Percentiles rank a stretch among this genome's conserved stretches.
Conservation (phyloP, 352 stramenopile genomes). For the Globisporangium nagaii region DNA sequence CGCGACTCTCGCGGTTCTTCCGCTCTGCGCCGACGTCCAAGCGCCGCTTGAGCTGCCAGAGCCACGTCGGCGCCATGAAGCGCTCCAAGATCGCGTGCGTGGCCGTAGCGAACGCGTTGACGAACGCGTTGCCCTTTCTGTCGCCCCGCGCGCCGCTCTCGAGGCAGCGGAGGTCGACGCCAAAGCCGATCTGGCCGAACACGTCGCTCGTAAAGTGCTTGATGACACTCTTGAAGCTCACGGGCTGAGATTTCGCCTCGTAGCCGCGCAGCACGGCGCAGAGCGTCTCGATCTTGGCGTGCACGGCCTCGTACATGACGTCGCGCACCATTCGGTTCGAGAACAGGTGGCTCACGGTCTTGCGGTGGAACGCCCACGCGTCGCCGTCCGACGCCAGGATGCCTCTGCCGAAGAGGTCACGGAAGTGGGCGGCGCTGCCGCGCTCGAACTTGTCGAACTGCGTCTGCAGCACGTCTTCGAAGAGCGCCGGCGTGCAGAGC, state of each 20-base stretch:
- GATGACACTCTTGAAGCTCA: too few relatives aligned
- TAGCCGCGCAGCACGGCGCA: conserved; percentile 4
- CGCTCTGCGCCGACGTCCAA: conserved; percentile 25
- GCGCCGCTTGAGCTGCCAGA: conserved; percentile 27
- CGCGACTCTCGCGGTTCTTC: not conserved
- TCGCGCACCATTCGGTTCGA: conserved; percentile 26
- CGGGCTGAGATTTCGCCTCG: too few relatives aligned
- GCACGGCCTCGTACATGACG: conserved; percentile 21
- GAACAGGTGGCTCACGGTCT: conserved; percentile 44
- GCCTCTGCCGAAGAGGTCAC: conserved; percentile 26
- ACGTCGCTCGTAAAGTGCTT: conserved; percentile 21
- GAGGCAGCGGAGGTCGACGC: conserved; percentile 11
- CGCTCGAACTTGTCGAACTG: conserved; percentile 29
- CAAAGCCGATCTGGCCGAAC: conserved; percentile 28
- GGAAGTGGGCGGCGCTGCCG: conserved; percentile 21
- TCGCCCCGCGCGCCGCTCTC: not conserved
- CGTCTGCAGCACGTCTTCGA: conserved; percentile 31
- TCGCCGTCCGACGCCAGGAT: conserved; percentile 31
- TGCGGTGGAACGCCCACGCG: conserved; percentile 41
- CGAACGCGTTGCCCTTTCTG: conserved; percentile 23
- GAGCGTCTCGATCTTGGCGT: not conserved
- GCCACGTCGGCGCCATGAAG: conserved; percentile 24
- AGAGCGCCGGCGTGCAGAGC: conserved; percentile 13
- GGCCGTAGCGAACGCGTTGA: conserved; percentile 29
- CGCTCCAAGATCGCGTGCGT: conserved; percentile 19